A percentile compares a stretch with the other conserved stretches of the same genome.
Evolutionary conservation across 768 basidiomycete genomes (phyloP).

Genomic region (Pulveroboletus sp.): DNA sequence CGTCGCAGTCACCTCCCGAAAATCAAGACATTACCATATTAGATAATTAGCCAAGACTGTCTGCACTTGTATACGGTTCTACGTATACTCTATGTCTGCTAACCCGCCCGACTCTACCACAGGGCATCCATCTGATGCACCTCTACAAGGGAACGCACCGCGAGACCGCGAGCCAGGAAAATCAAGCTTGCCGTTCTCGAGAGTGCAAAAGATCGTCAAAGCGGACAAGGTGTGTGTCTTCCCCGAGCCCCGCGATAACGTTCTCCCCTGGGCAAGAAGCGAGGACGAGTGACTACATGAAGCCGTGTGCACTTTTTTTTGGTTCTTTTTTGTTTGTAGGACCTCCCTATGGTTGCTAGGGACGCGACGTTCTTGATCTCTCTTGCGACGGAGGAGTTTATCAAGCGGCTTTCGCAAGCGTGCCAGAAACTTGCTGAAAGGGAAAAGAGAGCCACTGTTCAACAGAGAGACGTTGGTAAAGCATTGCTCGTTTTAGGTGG

Average conservation of each 20-base stretch:
- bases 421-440: slow-evolving; percentile 64
- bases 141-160: neutral
- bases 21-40: too few relatives aligned
- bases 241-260: neutral
- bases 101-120: too few relatives aligned
- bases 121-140: too few relatives aligned
- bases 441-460: slow-evolving; percentile 71
- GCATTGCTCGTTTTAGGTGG: neutral
- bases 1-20: too few relatives aligned
- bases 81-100: too few relatives aligned
- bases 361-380: slow-evolving; percentile 79
- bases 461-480: slow-evolving; percentile 76
- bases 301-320: neutral
- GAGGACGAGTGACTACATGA: neutral
- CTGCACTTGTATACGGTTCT: too few relatives aligned
- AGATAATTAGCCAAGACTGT: too few relatives aligned
- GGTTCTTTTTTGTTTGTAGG: slow-evolving; percentile 37
- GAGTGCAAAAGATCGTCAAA: slow-evolving; percentile 81
- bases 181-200: slow-evolving; percentile 66
- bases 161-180: slow-evolving; percentile 52
- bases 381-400: slow-evolving; percentile 85
- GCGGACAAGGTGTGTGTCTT: slow-evolving; percentile 63
- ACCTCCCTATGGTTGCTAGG: slow-evolving; percentile 67
- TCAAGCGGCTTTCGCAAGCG: slow-evolving; percentile 67
- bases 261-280: neutral